Percentiles rank a stretch among this genome's conserved stretches.
phyloP scores from a whole-genome alignment of 2,329 filamentous ascomycete genomes.

The Colletotrichum scovillei region DNA sequence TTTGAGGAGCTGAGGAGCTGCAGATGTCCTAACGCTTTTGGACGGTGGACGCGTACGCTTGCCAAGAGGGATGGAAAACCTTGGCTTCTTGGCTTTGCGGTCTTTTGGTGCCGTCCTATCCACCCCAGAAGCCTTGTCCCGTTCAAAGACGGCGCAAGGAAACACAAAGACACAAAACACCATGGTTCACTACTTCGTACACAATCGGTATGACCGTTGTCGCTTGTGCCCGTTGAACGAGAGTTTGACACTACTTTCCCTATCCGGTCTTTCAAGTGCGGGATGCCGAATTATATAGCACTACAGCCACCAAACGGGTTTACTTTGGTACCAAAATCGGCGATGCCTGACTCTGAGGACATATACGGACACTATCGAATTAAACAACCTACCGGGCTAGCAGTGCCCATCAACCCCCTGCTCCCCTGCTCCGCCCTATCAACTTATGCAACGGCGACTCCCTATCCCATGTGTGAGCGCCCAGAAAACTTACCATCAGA shows the following conservation, averaged over 20 bases:
- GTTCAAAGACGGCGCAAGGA: not conserved
- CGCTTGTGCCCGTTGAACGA: no score
- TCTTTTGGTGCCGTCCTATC: slow-evolving; percentile 28
- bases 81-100: slow-evolving; percentile 7
- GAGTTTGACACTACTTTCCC: not conserved
- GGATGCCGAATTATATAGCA: not conserved
- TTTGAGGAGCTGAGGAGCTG: slow-evolving; percentile 20
- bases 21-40: slow-evolving; percentile 37
- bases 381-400: not conserved
- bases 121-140: slow-evolving; percentile 10
- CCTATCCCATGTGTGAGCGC: not conserved
- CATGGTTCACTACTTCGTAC: not conserved
- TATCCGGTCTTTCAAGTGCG: not conserved
- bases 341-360: not conserved
- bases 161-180: not conserved
- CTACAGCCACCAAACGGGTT: not conserved
- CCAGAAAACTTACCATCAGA: slow-evolving; percentile 13
- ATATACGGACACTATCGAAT: not conserved
- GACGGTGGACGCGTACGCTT: slow-evolving; percentile 37
- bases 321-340: not conserved
- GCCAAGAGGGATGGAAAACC: slow-evolving; percentile 32
- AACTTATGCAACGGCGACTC: not conserved
- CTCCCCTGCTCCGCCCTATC: slow-evolving; percentile 1
- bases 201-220: not conserved
- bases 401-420: not conserved